Evolutionary conservation across 2,329 filamentous ascomycete species (phyloP).

Genomic region (Colletotrichum viniferum): DNA sequence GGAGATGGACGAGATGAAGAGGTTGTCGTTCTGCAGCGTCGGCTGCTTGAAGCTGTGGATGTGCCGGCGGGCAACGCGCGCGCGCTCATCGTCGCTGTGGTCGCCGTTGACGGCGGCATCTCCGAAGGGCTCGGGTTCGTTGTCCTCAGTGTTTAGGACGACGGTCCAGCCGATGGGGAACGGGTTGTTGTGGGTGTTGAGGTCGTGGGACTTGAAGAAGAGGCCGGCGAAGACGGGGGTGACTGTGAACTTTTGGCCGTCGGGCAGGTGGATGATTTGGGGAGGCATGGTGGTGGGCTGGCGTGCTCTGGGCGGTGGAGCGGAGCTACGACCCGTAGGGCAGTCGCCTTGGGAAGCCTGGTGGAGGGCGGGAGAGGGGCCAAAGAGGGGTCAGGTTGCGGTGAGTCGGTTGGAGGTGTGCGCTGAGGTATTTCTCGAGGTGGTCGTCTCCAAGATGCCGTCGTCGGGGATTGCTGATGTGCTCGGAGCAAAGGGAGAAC

Average conservation of each 20-base stretch:
- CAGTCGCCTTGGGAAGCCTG: neutral
- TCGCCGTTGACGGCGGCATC: slow-evolving; percentile 29
- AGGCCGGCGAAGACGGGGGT: slow-evolving; percentile 89
- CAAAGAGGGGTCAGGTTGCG: neutral
- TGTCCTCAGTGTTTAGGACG: slow-evolving; percentile 74
- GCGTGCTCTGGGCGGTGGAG: neutral
- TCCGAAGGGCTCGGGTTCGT: slow-evolving; percentile 16
- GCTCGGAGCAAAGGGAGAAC: neutral
- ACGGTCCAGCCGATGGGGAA: slow-evolving; percentile 92
- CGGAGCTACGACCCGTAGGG: neutral
- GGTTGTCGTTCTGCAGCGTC: slow-evolving; percentile 77
- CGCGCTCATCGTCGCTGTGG: slow-evolving; percentile 30
- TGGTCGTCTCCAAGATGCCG: neutral
- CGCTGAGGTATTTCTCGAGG: neutral
- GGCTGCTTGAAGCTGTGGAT: slow-evolving; percentile 74
- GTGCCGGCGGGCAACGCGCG: slow-evolving; percentile 36
- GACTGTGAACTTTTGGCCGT: slow-evolving; percentile 83
- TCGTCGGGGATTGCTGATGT: neutral
- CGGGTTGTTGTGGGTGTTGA: slow-evolving; percentile 69
- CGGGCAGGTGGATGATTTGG: slow-evolving; percentile 73
- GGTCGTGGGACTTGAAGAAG: slow-evolving; percentile 84
- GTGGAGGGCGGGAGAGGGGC: neutral
- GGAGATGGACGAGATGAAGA: slow-evolving; percentile 92
- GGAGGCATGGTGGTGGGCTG: slow-evolving; percentile 35
- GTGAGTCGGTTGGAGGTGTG: neutral